phyloP scores from a whole-genome alignment of 208 protist species.

The Trypanosoma avium region DNA sequence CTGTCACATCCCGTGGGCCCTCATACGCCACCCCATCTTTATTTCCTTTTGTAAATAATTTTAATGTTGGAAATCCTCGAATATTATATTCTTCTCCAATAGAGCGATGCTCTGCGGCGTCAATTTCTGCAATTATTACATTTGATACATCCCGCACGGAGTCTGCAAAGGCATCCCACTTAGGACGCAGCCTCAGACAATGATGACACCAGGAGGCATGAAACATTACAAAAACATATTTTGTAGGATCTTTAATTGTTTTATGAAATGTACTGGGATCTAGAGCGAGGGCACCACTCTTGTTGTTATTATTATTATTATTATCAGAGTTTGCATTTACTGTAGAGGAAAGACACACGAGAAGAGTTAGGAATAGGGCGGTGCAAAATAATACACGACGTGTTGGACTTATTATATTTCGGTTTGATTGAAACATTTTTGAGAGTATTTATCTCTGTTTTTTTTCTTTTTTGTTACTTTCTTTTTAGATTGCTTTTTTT shows the following conservation, averaged over 20 bases:
- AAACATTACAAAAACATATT: constrained; percentile 96
- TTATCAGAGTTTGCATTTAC: no score
- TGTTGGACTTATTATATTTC: no score
- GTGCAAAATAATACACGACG: no score
- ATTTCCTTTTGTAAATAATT: constrained; percentile 81
- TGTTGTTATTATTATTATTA: background rate
- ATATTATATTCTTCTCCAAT: constrained; percentile 58
- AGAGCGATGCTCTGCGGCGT: constrained; percentile 48
- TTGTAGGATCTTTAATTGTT: constrained; percentile 77
- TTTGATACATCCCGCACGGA: constrained; percentile 39
- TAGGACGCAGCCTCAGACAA: constrained; percentile 93
- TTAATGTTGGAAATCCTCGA: constrained; percentile 87
- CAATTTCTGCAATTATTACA: constrained; percentile 79
- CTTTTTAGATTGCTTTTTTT: no score
- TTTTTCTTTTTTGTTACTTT: no score
- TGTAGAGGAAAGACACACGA: no score
- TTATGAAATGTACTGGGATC: constrained; percentile 70
- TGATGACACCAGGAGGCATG: constrained; percentile 97
- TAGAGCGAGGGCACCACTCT: constrained; percentile 46
- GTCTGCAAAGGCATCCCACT: constrained; percentile 69
- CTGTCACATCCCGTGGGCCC: constrained; percentile 47
- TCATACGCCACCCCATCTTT: constrained; percentile 69
- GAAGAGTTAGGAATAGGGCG: no score
- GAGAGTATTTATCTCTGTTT: no score
- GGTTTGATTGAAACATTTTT: no score